phyloP scores from a whole-genome alignment of 306 rosid species.

The Acmispon strigosus region DNA sequence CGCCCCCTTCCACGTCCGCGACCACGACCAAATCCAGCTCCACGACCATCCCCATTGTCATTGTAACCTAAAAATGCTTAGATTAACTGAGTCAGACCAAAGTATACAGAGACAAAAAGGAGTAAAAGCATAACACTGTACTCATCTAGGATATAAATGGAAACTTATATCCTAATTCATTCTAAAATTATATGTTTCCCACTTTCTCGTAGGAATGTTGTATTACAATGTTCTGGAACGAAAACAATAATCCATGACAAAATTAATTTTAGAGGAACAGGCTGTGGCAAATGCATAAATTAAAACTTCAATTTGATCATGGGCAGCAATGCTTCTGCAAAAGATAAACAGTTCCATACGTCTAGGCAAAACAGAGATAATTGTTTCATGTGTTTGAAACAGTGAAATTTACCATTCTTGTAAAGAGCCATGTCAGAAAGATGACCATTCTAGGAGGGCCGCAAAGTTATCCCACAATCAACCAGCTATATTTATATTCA shows the following conservation, averaged over 20 bases:
- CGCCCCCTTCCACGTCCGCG: constrained; percentile 2
- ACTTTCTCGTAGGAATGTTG: not conserved
- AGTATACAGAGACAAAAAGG: constrained; percentile 6
- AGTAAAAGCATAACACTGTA: not conserved
- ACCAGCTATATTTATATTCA: not conserved
- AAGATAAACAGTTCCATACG: not conserved
- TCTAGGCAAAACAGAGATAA: not conserved
- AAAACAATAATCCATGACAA: not conserved
- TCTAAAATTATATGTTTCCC: not conserved
- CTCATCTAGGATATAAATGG: not conserved
- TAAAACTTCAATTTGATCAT: not conserved
- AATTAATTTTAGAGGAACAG: not conserved
- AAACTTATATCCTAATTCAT: not conserved
- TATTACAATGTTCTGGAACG: not conserved
- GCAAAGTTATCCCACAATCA: not conserved
- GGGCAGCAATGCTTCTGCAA: not conserved
- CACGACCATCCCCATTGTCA: constrained; percentile 14
- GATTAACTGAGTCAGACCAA: constrained; percentile 6
- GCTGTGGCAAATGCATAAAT: not conserved
- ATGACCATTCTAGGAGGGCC: not conserved
- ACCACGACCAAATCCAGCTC: not conserved
- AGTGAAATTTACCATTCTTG: not conserved
- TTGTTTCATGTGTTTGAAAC: not conserved
- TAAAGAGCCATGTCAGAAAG: not conserved
- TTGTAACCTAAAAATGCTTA: constrained; percentile 19